Evolutionary conservation across 2,329 filamentous ascomycete species (phyloP), one percentile per base, ranked within the genome.

Genomic region (Aspergillus udagawae): DNA sequence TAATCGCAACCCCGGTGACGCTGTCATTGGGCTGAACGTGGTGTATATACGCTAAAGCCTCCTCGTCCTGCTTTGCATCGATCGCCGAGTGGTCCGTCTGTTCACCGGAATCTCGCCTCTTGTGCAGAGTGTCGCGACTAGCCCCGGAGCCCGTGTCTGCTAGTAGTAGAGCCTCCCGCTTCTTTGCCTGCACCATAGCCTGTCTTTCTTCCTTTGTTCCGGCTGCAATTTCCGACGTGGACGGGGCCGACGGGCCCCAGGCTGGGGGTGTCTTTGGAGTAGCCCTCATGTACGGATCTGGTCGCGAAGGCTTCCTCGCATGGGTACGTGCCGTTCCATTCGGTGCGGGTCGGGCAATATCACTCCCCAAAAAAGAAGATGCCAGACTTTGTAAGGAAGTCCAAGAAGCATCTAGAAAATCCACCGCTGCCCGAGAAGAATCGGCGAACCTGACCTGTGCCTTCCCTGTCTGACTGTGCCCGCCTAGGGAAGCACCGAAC

Each of bases 41-140:
- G 74, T 99, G 94, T 52, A 97, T 81, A 73, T 97, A 99, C 20
- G 93, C 92, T 61, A 97, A 77, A 23, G 91, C 89, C 64, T 95
- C 89, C 64, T 85, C 81, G 35, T 88, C 85, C 35, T 85, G 81
- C 52, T 86, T 83, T 10, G 70, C 68, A 29, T 73, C 66, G 42
- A 64, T 59, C 10, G 64, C 63, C n/a, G 61, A 60, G 9, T 65
- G 65, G 41, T 65, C 64, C 27, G 65, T 57, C 29, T 65, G 67
- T 45, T 77, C 77, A 41, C 72, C 67, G 0, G 78, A 80, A 60
- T 75, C 76, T 53, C 77, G 74, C 60, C 78, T 71, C 65, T 81
- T 81, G 58, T 77, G 77, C 48, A 71, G 71, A 14, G 72, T 68
- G 20, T 65, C 68, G 38, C 63, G 66, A 57, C 73, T 73, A 32